Evolutionary conservation across 2,329 filamentous ascomycete species (phyloP).

Genomic region (Pseudomassariella vexata): DNA sequence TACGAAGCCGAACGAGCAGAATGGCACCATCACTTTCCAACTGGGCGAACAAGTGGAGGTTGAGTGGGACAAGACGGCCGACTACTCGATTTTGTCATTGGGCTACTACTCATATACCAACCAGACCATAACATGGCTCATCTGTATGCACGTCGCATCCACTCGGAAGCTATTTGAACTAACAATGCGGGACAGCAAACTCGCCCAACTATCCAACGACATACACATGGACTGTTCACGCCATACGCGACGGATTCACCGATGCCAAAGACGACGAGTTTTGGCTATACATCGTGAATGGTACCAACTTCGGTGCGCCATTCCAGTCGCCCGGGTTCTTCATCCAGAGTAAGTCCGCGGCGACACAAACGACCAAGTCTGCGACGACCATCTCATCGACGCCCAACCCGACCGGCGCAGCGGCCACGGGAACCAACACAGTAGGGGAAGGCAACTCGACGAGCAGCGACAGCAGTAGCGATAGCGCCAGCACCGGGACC

Average conservation of each 20-base stretch:
- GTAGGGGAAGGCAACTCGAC: neutral
- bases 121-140: slow-evolving; percentile 1
- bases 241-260: neutral
- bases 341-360: neutral
- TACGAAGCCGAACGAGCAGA: neutral
- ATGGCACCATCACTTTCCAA: neutral
- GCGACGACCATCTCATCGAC: neutral
- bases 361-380: neutral
- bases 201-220: slow-evolving; percentile 2
- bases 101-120: slow-evolving; percentile 1
- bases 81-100: neutral
- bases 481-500: too few relatives aligned
- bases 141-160: slow-evolving; percentile 1
- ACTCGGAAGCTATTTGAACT: too few relatives aligned
- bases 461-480: too few relatives aligned
- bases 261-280: neutral
- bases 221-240: slow-evolving; percentile 2
- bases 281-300: slow-evolving; percentile 1
- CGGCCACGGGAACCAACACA: neutral
- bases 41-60: neutral
- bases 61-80: slow-evolving; percentile 2
- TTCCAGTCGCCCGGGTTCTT: neutral
- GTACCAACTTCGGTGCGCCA: slow-evolving; percentile 2
- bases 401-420: neutral
- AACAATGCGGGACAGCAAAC: too few relatives aligned